Conservation (phyloP, 192 early-diverging fungal genomes). For the Gryganskiella cystojenkinii region DNA sequence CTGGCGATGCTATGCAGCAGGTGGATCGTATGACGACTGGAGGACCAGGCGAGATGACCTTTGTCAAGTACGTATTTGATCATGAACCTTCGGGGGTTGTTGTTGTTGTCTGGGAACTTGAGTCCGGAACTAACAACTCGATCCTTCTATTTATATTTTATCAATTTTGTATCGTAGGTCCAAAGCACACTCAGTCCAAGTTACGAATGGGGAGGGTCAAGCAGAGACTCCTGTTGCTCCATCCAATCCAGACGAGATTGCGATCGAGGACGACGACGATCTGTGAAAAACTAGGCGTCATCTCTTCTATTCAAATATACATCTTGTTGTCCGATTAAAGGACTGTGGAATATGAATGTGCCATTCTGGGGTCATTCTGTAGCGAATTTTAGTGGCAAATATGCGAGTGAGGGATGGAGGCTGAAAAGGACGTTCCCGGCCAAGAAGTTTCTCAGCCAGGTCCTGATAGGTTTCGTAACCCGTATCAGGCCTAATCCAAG, state of each 20-base stretch:
- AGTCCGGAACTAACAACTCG: not conserved
- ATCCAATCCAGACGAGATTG: slow-evolving; percentile 76
- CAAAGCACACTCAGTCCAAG: slow-evolving; percentile 41
- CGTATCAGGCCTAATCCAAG: no score
- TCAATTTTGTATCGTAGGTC: slow-evolving; percentile 4
- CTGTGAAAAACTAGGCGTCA: slow-evolving; percentile 7
- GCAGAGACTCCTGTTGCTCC: slow-evolving; percentile 17
- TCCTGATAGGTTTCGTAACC: no score
- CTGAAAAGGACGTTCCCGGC: no score
- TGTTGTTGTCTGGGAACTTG: not conserved
- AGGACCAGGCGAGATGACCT: slow-evolving; percentile 47
- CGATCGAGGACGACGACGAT: slow-evolving; percentile 72
- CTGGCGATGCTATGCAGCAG: slow-evolving; percentile 46
- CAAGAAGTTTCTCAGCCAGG: no score
- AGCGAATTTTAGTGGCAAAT: no score
- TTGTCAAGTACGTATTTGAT: slow-evolving; percentile 42
- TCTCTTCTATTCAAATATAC: not conserved
- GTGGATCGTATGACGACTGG: slow-evolving; percentile 49
- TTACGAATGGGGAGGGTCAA: slow-evolving; percentile 26
- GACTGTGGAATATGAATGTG: not conserved
- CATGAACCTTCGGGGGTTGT: not conserved
- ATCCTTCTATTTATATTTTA: not conserved
- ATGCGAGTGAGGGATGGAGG: no score
- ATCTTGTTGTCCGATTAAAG: not conserved
- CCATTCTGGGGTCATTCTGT: no score